phyloP scores from a whole-genome alignment of 2,329 filamentous ascomycete genomes.

The Sarocladiaceae sp. region DNA sequence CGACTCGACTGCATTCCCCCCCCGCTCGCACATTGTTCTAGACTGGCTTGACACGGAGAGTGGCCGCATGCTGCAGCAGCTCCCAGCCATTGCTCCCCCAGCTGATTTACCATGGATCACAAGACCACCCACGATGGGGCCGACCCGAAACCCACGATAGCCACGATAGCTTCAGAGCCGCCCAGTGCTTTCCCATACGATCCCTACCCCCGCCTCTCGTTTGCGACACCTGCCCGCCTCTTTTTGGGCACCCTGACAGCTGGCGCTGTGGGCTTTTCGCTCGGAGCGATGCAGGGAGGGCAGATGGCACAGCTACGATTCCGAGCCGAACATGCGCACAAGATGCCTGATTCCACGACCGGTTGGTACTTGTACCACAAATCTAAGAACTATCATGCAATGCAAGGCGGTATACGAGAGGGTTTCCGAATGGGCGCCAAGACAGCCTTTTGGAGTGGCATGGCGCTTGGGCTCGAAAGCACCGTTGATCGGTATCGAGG shows the following conservation, averaged over 20 bases:
- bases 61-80: constrained; percentile 3
- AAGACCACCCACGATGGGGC: not conserved
- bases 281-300: constrained; percentile 71
- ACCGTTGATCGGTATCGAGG: constrained; percentile 72
- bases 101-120: constrained; percentile 4
- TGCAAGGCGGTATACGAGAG: constrained; percentile 72
- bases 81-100: not conserved
- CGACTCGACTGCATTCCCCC: constrained; percentile 5
- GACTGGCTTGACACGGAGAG: constrained; percentile 4
- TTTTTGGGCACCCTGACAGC: constrained; percentile 59
- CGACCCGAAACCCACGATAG: constrained; percentile 4
- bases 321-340: constrained; percentile 93
- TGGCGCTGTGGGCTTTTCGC: constrained; percentile 62
- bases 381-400: constrained; percentile 88
- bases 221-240: constrained; percentile 62
- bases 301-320: constrained; percentile 76
- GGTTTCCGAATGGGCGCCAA: constrained; percentile 70
- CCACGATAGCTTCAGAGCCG: constrained; percentile 14
- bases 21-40: not conserved
- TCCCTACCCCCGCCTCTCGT: constrained; percentile 47
- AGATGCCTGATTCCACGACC: constrained; percentile 73
- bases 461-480: constrained; percentile 81
- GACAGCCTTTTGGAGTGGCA: constrained; percentile 66
- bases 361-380: constrained; percentile 99
- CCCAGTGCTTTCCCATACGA: constrained; percentile 23